phyloP scores from a whole-genome alignment of 257 asterid species.

The Forsythia suspensa region DNA sequence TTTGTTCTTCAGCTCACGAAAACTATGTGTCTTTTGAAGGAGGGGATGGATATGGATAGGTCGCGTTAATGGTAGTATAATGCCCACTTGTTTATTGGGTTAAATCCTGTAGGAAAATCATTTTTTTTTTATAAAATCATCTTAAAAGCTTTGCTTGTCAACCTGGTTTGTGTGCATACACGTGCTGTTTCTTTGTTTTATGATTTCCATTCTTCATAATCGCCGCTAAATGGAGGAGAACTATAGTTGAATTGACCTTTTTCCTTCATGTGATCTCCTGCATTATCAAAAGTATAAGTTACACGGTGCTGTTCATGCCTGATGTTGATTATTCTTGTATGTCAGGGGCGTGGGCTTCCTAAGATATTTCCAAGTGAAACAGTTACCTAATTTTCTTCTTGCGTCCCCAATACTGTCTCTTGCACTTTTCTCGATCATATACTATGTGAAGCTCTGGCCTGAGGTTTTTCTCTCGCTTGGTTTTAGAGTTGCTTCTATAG shows the following conservation, averaged over 20 bases:
- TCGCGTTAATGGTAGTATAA: neutral
- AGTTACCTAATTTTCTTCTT: constrained; percentile 87
- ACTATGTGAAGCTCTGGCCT: constrained; percentile 74
- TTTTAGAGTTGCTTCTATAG: constrained; percentile 38
- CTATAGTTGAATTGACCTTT: constrained; percentile 9
- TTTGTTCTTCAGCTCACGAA: neutral
- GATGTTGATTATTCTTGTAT: constrained; percentile 25
- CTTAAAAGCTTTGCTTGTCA: neutral
- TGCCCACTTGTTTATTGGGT: neutral
- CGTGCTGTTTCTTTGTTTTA: neutral
- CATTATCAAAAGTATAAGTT: neutral
- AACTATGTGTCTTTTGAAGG: neutral
- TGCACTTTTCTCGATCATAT: constrained; percentile 64
- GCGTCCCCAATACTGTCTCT: constrained; percentile 84
- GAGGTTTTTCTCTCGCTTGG: constrained; percentile 73
- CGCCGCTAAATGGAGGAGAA: neutral
- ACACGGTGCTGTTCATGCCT: constrained; percentile 8
- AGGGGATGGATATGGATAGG: neutral
- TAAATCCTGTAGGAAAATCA: neutral
- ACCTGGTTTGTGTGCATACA: neutral
- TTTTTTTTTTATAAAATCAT: neutral
- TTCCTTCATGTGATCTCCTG: constrained; percentile 9
- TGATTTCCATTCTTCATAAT: neutral
- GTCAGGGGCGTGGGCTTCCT: constrained; percentile 96
- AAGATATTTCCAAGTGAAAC: constrained; percentile 80